Evolutionary conservation across 352 stramenopile species (phyloP), one percentile per base, ranked within the genome.

Genomic region (Thraustochytrium sp.): DNA sequence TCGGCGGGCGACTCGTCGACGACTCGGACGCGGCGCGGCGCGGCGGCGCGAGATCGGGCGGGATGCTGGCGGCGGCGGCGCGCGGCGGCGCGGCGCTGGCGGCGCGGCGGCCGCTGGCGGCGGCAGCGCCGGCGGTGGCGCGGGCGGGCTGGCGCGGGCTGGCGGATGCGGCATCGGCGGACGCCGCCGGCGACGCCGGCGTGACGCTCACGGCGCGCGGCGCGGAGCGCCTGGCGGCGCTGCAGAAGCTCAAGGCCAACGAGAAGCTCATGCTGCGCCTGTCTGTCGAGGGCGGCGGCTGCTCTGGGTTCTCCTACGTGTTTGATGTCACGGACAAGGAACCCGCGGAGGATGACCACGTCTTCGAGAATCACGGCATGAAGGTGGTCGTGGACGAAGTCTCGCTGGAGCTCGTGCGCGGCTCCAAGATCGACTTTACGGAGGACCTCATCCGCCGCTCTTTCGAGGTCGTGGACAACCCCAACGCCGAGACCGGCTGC

Each of bases 381-480:
- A 86, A 89, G 46, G 90, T 98, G 56, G 93, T 98, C 54, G 91
- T 98, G 59, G 94, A 98, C 87, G 92, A 92, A 73, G 90, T 91
- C 62, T 98, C 94, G 51, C 90, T 99, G 40, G 93, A 97, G 59
- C 94, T 98, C 29, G 90, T 99, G 0, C 76, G 88, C 73, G 93
- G 93, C 82, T 94, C 93, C 74, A 99, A 93, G 8, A 90, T 99
- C 68, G 96, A 99, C 87, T 99, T 93, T 85, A 94, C 97, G 61
- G 90, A 98, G 84, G 95, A 99, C 87, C 94, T 99, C 86, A 99
- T 99, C 83, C 94, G 95, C 56, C 96, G 90, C 83, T 90, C 93
- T 36, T 99, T 99, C 88, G 93, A 91, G 5, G 90, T 99, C 26
- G 86, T 96, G 84, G 96, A 98, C 86, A 99, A 99, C 90, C 97